These are phyloP conservation scores for Hypoxylon lienhwacheense DNA, from an alignment of 495 filamentous ascomycete genomes.

Conservation along the genomic window DNA sequence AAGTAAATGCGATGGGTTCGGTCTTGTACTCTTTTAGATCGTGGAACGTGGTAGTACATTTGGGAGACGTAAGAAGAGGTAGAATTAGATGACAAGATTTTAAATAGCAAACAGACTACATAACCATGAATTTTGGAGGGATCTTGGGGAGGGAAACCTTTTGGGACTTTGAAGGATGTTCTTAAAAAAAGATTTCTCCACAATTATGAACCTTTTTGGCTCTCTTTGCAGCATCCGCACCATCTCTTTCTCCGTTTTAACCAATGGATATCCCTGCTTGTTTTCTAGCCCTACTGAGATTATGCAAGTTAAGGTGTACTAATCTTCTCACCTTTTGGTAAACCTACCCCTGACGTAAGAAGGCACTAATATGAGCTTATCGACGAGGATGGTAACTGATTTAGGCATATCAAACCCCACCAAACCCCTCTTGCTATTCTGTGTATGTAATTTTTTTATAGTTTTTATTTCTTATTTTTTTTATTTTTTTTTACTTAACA, in stretches of 20 bases:
- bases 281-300: constrained; percentile 9
- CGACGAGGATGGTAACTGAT: constrained; percentile 1
- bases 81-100: constrained; percentile 7
- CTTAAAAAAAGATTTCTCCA: constrained; percentile 26
- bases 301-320: constrained; percentile 23
- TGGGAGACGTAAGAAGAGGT: constrained; percentile 9
- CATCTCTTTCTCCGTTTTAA: constrained; percentile 34
- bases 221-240: constrained; percentile 30
- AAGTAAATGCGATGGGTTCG: constrained; percentile 17
- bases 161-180: constrained; percentile 19
- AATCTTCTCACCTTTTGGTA: constrained; percentile 9
- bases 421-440: constrained; percentile 15
- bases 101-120: constrained; percentile 18
- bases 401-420: constrained; percentile 24
- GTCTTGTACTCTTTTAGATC: constrained; percentile 13
- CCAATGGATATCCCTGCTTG: constrained; percentile 23
- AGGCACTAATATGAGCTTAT: constrained; percentile 12
- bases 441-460: neutral
- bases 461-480: neutral
- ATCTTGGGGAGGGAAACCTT: neutral
- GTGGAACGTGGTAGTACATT: constrained; percentile 35
- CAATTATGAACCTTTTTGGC: constrained; percentile 31
- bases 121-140: constrained; percentile 12
- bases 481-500: neutral
- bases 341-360: neutral